Evolutionary conservation across 768 basidiomycete genomes (phyloP).

Genomic region (Erythrobasidium yunnanense): DNA sequence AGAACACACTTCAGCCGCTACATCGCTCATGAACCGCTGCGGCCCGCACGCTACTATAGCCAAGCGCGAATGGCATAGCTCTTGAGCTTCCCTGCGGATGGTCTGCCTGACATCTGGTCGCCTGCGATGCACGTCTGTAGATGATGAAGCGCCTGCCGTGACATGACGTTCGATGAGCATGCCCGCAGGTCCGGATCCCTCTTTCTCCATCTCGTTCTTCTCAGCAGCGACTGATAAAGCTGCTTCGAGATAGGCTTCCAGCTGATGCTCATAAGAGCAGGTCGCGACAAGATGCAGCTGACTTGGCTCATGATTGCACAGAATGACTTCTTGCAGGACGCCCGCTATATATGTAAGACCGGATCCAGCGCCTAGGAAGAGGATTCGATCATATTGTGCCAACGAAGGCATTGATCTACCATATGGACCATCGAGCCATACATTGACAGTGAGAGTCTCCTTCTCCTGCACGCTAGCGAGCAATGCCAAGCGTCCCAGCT

Average conservation of each 20-base stretch:
- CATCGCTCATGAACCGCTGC: constrained; percentile 4
- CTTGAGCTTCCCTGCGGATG: not conserved
- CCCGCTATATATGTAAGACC: not conserved
- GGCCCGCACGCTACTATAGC: constrained; percentile 15
- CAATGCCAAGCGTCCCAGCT: not conserved
- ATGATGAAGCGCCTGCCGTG: not conserved
- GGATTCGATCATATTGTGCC: not conserved
- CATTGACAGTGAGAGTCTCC: not conserved
- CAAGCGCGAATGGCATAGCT: not conserved
- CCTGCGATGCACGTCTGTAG: not conserved
- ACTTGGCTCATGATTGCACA: not conserved
- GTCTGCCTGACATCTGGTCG: not conserved
- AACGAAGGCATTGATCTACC: not conserved
- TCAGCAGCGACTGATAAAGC: not conserved
- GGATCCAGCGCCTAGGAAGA: constrained; percentile 6
- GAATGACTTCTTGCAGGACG: not conserved
- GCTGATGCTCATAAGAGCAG: not conserved
- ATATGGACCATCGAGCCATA: constrained; percentile 21
- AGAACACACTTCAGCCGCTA: not conserved
- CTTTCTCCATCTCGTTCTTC: not conserved
- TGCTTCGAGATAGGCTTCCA: constrained; percentile 7
- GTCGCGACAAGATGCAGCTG: constrained; percentile 4
- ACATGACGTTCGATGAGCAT: not conserved
- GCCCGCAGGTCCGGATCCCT: not conserved
- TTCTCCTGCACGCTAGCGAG: not conserved